Evolutionary conservation across 805 yeast species (phyloP).

Genomic region (Brettanomyces sp.): DNA sequence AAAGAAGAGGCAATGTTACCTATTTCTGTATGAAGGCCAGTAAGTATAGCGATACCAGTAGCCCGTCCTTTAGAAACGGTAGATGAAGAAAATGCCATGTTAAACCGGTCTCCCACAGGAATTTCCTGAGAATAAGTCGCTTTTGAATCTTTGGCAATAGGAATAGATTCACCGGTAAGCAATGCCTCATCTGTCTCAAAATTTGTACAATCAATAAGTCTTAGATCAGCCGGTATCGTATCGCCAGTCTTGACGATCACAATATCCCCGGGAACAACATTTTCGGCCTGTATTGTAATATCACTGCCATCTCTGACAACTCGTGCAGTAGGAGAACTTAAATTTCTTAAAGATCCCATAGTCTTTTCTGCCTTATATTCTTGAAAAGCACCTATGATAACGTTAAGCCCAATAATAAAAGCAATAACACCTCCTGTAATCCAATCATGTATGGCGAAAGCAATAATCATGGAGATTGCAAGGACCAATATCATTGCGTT

Average conservation of each 20-base stretch:
- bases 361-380: slow-evolving; percentile 71
- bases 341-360: slow-evolving; percentile 60
- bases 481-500: slow-evolving; percentile 75
- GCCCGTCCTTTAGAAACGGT: slow-evolving; percentile 71
- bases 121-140: slow-evolving; percentile 30
- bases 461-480: slow-evolving; percentile 58
- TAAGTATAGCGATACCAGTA: slow-evolving; percentile 53
- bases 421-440: slow-evolving; percentile 77
- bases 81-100: slow-evolving; percentile 64
- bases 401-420: slow-evolving; percentile 55
- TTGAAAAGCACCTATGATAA: slow-evolving; percentile 59
- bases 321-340: slow-evolving; percentile 63
- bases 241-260: slow-evolving; percentile 60
- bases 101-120: slow-evolving; percentile 67
- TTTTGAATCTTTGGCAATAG: slow-evolving; percentile 47
- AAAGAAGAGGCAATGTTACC: slow-evolving; percentile 63
- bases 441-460: slow-evolving; percentile 69
- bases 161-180: slow-evolving; percentile 82
- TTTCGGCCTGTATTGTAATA: slow-evolving; percentile 47
- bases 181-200: slow-evolving; percentile 80
- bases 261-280: slow-evolving; percentile 68
- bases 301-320: slow-evolving; percentile 56
- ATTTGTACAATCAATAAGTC: slow-evolving; percentile 48
- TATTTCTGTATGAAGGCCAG: slow-evolving; percentile 67
- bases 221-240: slow-evolving; percentile 65